Conservation (phyloP, 495 filamentous ascomycete genomes). For the Achaetomiella virescens region DNA sequence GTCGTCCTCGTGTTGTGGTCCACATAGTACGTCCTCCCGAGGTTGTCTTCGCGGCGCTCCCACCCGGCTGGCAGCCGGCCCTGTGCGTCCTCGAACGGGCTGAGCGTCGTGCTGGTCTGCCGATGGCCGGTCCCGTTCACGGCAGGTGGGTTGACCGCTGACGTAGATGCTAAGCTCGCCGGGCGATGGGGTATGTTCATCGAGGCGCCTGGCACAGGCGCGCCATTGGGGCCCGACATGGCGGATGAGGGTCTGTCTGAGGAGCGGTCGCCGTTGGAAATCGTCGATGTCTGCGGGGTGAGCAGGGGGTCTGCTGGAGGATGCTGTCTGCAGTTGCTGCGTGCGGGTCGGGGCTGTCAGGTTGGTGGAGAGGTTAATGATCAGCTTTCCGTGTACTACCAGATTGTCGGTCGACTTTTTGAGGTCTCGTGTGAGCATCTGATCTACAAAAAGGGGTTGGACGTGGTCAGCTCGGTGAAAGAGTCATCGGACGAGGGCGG, state of each 20-base stretch:
- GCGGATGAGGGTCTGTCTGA: constrained; percentile 42
- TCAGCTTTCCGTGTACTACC: constrained; percentile 94
- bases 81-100: constrained; percentile 91
- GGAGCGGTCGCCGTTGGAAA: constrained; percentile 27
- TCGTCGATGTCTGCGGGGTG: constrained; percentile 32
- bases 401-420: constrained; percentile 98
- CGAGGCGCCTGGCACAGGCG: constrained; percentile 23
- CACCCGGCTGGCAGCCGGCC: constrained; percentile 89
- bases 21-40: constrained; percentile 98
- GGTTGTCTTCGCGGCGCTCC: constrained; percentile 92
- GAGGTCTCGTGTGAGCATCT: constrained; percentile 97
- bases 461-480: constrained; percentile 3
- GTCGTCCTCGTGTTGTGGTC: constrained; percentile 97
- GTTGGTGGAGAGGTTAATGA: constrained; percentile 91
- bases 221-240: constrained; percentile 40
- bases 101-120: constrained; percentile 56
- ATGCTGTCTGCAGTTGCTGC: constrained; percentile 22
- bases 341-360: constrained; percentile 44
- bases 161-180: constrained; percentile 25
- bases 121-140: constrained; percentile 29
- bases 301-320: constrained; percentile 37
- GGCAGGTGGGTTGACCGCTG: constrained; percentile 27
- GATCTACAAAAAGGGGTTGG: constrained; percentile 41
- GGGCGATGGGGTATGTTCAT: constrained; percentile 32
- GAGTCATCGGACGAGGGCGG: not conserved